phyloP scores from a whole-genome alignment of 306 rosid species.

The Trifolium repens region DNA sequence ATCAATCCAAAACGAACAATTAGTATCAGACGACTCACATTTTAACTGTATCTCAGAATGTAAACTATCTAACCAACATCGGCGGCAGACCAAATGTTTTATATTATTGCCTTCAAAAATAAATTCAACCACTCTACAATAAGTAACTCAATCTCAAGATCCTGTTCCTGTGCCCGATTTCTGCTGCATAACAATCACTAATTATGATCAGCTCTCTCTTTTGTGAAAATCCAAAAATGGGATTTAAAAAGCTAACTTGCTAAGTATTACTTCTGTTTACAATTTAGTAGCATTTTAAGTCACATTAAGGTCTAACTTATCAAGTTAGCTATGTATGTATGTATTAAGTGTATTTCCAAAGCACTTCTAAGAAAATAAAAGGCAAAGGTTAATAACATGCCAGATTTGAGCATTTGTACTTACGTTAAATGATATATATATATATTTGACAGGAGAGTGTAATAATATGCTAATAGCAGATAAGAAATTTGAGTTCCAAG shows the following conservation, averaged over 20 bases:
- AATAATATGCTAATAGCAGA: slow-evolving; percentile 5
- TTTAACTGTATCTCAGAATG: background rate
- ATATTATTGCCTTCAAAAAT: background rate
- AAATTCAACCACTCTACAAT: background rate
- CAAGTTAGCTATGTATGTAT: background rate
- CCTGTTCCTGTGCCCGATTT: background rate
- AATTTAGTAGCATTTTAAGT: background rate
- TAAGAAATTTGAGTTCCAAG: slow-evolving; percentile 5
- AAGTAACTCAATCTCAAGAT: background rate
- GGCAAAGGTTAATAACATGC: background rate
- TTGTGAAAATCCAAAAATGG: background rate
- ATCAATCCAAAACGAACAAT: too few species aligned
- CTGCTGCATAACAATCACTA: slow-evolving; percentile 11
- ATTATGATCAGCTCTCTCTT: background rate
- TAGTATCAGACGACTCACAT: too few species aligned
- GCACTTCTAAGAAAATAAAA: background rate
- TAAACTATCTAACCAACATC: background rate
- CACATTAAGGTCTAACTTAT: background rate
- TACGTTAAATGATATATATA: background rate
- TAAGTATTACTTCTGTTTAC: slow-evolving; percentile 4
- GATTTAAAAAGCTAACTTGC: background rate
- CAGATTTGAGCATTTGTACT: background rate
- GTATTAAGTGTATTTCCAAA: slow-evolving; percentile 10
- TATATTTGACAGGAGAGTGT: background rate
- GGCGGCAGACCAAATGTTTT: background rate